These are phyloP conservation scores for Naumovozyma dairenensis DNA, from an alignment of 805 yeast genomes.

Conservation along the genomic window DNA sequence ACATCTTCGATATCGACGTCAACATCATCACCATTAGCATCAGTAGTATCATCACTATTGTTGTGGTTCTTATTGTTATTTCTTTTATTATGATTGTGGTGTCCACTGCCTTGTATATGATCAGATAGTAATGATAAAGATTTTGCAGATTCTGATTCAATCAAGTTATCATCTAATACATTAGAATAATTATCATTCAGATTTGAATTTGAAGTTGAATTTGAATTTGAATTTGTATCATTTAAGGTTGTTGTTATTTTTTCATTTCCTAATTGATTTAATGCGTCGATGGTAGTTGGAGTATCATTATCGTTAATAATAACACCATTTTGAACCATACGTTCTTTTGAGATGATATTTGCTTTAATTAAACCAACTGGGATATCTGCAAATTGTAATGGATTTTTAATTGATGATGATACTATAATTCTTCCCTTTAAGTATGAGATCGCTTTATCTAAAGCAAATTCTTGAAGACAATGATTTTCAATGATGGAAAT, in stretches of 20 bases:
- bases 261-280: background rate
- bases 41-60: too few relatives aligned
- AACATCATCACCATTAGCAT: background rate
- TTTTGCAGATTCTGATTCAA: slow-evolving; percentile 18
- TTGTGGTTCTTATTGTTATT: background rate
- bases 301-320: background rate
- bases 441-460: slow-evolving; percentile 63
- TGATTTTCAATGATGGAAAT: slow-evolving; percentile 76
- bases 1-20: background rate
- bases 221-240: too few relatives aligned
- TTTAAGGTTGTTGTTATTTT: background rate
- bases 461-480: slow-evolving; percentile 79
- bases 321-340: slow-evolving; percentile 6
- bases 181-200: slow-evolving; percentile 6
- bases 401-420: slow-evolving; percentile 21
- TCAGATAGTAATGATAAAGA: slow-evolving; percentile 17
- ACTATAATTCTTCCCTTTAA: slow-evolving; percentile 53
- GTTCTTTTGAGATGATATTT: too few relatives aligned
- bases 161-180: slow-evolving; percentile 23
- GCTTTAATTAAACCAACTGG: slow-evolving; percentile 18
- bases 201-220: too few relatives aligned
- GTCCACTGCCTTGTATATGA: too few relatives aligned
- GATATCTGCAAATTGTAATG: slow-evolving; percentile 18
- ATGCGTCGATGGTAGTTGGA: background rate
- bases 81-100: too few relatives aligned